Base-by-base conservation (phyloP, 306 rosid species). In the Casuarina equisetifolia region DNA sequence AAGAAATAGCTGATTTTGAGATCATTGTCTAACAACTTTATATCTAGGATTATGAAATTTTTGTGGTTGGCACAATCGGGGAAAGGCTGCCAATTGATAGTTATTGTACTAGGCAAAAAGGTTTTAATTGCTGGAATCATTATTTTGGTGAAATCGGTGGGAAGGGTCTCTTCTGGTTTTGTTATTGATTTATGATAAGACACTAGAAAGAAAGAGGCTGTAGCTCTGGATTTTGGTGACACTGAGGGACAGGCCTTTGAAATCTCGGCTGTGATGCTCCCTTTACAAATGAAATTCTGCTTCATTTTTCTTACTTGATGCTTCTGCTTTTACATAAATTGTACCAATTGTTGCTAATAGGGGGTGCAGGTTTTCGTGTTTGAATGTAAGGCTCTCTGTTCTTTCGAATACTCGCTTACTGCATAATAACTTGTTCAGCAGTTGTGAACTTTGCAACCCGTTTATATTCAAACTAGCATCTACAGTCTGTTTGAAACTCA, bases 11-110 rank as follows among this genome's bases (percentile, higher is more conserved):
- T 66, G 15, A 66, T 66, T 42, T 58, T n/a, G 40, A 66, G 35
- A 42, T 8, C 20, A 66, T 80, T 19, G 68, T 79, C 86, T 86
- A 85, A 81, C 86, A 40, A 3, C 2, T 58, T 59, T 76, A 58
- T 67, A 38, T 74, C 79, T 64, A 71, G 84, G 82, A 80, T 78
- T 48, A 57, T 45, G 36, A n/a, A 58, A 32, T 43, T 61, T 79
- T 68, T 40, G 52, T 64, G 55, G 51, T 76, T 80, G 78, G 40
- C 52, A 20, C 43, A 36, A 52, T 25, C 54, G 70, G 43, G 74
- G 58, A 39, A n/a, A 46, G n/a, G 32, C 8, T 4, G 55, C 40
- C 61, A 43, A 52, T 17, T 71, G 77, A 74, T 82, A 32, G 40
- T 76, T 40, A 4, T 74, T 84, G 79, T 74, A 73, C 32, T 39